Percentiles rank a stretch among this genome's conserved stretches.
Evolutionary conservation across 2,329 filamentous ascomycete genomes (phyloP).

Genomic region (Furcasterigmium furcatum): DNA sequence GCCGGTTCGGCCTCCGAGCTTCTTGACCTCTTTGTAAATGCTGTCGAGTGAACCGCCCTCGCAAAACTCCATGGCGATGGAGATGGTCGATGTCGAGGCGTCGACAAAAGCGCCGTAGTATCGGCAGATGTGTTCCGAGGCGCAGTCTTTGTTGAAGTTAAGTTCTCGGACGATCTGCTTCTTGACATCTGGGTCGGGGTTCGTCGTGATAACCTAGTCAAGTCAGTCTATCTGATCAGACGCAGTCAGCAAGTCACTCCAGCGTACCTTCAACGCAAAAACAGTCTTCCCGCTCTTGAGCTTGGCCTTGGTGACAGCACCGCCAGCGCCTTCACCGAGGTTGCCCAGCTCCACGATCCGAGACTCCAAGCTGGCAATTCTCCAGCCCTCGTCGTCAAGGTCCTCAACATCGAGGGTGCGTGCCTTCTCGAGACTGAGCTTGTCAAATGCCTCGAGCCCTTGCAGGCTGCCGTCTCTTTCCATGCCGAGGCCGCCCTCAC

Average conservation of each 20-base stretch:
- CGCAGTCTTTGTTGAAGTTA: conserved; percentile 96
- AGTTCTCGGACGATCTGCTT: conserved; percentile 97
- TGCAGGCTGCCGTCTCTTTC: conserved; percentile 80
- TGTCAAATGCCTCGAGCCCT: conserved; percentile 73
- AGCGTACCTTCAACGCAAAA: conserved; percentile 86
- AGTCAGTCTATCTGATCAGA: neutral
- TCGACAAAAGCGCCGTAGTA: conserved; percentile 98
- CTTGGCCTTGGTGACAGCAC: conserved; percentile 87
- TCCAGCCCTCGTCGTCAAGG: conserved; percentile 92
- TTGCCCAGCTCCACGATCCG: conserved; percentile 86
- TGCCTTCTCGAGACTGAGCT: conserved; percentile 77
- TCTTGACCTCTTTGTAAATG: conserved; percentile 96
- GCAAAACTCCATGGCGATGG: conserved; percentile 98
- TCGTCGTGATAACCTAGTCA: conserved; percentile 87
- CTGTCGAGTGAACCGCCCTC: conserved; percentile 94
- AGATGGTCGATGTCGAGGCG: conserved; percentile 92
- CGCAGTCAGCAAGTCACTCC: neutral
- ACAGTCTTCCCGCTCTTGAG: conserved; percentile 90
- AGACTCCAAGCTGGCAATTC: conserved; percentile 84
- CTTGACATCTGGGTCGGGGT: conserved; percentile 96
- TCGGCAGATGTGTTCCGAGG: conserved; percentile 91
- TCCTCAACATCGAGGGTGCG: conserved; percentile 88
- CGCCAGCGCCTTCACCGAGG: conserved; percentile 90
- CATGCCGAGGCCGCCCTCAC: conserved; percentile 73
- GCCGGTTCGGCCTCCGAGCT: conserved; percentile 87